Percentiles rank a stretch among this genome's conserved stretches.
Conservation (phyloP, 2,329 filamentous ascomycete genomes). For the Ciborinia camelliae region DNA sequence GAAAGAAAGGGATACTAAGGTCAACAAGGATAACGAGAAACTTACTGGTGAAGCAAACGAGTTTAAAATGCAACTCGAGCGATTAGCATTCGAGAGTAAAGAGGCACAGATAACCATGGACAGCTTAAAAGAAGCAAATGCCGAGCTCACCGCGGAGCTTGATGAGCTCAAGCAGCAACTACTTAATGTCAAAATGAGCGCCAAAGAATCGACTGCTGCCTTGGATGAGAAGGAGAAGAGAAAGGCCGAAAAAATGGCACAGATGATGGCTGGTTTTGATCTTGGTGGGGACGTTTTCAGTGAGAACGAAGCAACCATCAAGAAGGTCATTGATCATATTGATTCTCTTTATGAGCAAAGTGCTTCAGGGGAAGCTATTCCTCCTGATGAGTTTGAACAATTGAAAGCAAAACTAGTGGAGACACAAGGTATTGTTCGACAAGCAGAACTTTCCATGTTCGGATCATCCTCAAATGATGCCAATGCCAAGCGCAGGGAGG, state of each 20-base stretch:
- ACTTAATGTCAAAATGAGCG: conserved; percentile 92
- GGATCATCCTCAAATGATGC: conserved; percentile 62
- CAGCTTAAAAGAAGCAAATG: conserved; percentile 90
- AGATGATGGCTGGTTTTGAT: conserved; percentile 99
- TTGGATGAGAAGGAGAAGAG: conserved; percentile 97
- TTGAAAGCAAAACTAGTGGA: conserved; percentile 78
- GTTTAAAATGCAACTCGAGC: conserved; percentile 94
- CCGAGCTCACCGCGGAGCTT: conserved; percentile 84
- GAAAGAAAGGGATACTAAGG: conserved; percentile 80
- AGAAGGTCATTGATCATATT: conserved; percentile 77
- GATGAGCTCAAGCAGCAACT: conserved; percentile 96
- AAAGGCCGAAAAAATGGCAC: conserved; percentile 98
- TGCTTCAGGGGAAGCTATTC: conserved; percentile 71
- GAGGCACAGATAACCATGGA: conserved; percentile 98
- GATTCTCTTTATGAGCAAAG: conserved; percentile 76
- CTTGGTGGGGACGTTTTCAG: conserved; percentile 90
- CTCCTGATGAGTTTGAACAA: conserved; percentile 74
- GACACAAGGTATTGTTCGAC: conserved; percentile 86
- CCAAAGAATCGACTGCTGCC: conserved; percentile 85
- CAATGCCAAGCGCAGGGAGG: conserved; percentile 65
- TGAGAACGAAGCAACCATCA: conserved; percentile 83
- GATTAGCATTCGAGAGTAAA: conserved; percentile 92
- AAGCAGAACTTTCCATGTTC: conserved; percentile 83
- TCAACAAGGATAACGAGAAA: conserved; percentile 86
- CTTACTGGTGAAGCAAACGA: conserved; percentile 84